Conservation (phyloP, 179 eudicot species). For the Camellia oleifera region DNA sequence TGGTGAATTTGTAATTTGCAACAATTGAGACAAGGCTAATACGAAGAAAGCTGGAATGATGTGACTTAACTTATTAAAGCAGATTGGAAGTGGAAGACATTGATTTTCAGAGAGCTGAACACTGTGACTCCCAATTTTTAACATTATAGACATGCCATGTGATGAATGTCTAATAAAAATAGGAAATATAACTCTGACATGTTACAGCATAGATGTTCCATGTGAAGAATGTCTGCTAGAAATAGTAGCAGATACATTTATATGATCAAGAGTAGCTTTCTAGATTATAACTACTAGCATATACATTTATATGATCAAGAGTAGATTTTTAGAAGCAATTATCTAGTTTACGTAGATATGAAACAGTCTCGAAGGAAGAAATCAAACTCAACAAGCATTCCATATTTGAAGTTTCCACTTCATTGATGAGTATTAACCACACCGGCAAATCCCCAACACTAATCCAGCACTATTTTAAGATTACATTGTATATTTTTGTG, state of each 20-base stretch:
- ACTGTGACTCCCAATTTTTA: not conserved
- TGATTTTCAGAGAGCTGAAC: not conserved
- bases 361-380: not conserved
- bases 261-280: not conserved
- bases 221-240: too few relatives aligned
- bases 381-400: not conserved
- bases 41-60: not conserved
- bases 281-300: too few relatives aligned
- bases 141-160: not conserved
- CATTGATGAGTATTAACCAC: not conserved
- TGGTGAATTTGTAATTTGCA: not conserved
- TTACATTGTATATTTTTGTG: not conserved
- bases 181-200: not conserved
- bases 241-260: too few relatives aligned
- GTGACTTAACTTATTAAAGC: not conserved
- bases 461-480: not conserved
- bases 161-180: not conserved
- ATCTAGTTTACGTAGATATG: not conserved
- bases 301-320: not conserved
- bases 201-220: too few relatives aligned
- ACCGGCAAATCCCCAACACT: not conserved
- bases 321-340: not conserved
- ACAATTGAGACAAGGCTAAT: not conserved
- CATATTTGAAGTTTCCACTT: not conserved
- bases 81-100: not conserved